Evolutionary conservation across 352 stramenopile species (phyloP).

Genomic region (Pythium chondricola): DNA sequence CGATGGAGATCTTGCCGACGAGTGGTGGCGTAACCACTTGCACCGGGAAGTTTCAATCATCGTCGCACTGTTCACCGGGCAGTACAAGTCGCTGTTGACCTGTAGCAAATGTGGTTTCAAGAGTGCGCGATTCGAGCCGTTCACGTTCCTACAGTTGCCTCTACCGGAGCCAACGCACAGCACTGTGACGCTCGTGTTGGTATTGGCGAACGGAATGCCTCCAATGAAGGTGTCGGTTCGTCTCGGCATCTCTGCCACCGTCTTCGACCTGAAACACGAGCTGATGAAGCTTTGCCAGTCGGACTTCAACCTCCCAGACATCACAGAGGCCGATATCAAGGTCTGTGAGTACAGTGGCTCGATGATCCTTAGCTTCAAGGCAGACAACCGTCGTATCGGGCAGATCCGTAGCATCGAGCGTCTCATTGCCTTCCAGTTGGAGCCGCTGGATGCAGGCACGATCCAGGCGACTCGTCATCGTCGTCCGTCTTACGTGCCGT

Average conservation of each 20-base stretch:
- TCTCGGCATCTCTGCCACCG: slow-evolving; percentile 72
- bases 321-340: slow-evolving; percentile 78
- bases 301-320: slow-evolving; percentile 57
- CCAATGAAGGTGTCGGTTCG: slow-evolving; percentile 79
- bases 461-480: slow-evolving; percentile 68
- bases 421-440: slow-evolving; percentile 81
- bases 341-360: slow-evolving; percentile 81
- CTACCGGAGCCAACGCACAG: slow-evolving; percentile 84
- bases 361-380: slow-evolving; percentile 86
- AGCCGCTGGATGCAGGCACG: slow-evolving; percentile 59
- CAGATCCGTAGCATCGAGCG: slow-evolving; percentile 85
- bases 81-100: slow-evolving; percentile 97
- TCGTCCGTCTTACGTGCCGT: slow-evolving; percentile 62
- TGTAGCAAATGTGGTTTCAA: slow-evolving; percentile 96
- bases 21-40: slow-evolving; percentile 99
- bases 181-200: slow-evolving; percentile 75
- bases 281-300: slow-evolving; percentile 73
- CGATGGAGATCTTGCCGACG: slow-evolving; percentile 96
- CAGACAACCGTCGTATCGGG: slow-evolving; percentile 73
- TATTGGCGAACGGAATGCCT: slow-evolving; percentile 61
- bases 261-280: slow-evolving; percentile 84
- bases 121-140: slow-evolving; percentile 90
- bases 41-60: slow-evolving; percentile 98
- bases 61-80: slow-evolving; percentile 98
- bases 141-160: slow-evolving; percentile 86